Conservation (phyloP, 1,139 yeast genomes). For the Pichia sp. region DNA sequence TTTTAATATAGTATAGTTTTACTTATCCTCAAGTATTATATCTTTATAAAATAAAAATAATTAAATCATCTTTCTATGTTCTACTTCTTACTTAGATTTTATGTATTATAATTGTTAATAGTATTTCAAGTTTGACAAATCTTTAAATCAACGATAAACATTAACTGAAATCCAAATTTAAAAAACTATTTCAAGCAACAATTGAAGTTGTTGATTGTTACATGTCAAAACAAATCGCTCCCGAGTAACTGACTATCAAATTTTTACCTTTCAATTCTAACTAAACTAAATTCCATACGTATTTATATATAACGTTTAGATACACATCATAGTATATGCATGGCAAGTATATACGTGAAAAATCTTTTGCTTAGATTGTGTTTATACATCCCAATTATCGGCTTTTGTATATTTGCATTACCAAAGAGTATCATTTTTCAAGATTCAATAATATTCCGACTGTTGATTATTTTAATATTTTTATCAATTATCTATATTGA, state of each 20-base stretch:
- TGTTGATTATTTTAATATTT: conserved; percentile 7
- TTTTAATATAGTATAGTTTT: conserved; percentile 9
- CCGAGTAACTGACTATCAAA: no score
- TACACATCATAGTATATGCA: neutral
- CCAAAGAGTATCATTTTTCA: neutral
- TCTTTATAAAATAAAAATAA: conserved; percentile 13
- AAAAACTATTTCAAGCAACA: no score
- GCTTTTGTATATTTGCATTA: neutral
- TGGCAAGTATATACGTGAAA: neutral
- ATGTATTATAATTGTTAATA: neutral
- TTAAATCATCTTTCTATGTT: conserved; percentile 14
- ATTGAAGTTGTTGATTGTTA: no score
- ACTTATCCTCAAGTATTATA: conserved; percentile 7
- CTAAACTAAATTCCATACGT: no score
- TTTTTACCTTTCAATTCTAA: no score
- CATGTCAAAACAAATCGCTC: no score
- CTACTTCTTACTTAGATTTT: neutral
- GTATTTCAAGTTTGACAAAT: neutral
- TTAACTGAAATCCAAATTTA: no score
- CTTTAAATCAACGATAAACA: no score
- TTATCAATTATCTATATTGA: conserved; percentile 13
- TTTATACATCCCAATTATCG: neutral
- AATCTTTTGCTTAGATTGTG: neutral
- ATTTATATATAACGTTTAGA: no score
- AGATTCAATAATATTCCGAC: neutral